Base-by-base conservation (phyloP, 1,284 basidiomycete genomes). In the Ceratobasidium sp. region DNA sequence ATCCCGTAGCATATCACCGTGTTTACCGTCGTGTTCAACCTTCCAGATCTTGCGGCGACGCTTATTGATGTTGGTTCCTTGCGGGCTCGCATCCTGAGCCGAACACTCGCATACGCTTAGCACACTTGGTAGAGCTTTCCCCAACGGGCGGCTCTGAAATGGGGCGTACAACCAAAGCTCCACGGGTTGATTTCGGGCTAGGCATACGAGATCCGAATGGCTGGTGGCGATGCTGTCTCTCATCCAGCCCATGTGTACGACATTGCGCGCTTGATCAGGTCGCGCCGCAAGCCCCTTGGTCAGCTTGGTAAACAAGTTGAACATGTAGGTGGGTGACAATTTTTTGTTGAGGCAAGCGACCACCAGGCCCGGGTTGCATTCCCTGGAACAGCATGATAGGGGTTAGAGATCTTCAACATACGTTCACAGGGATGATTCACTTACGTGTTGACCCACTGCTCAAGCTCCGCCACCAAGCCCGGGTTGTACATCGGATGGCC, bases 131-230 rank as follows among this genome's bases (percentile, higher is more conserved):
- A 64, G 41, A 23, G 60, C 42, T 44, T 30, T 53, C 1, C 60
- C 60, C 25, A 64, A 44, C 1, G 60, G 60, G 5, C 60, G 47
- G n/a, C 60, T 64, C 19, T 53, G 47, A 30, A 64, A 64, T 8
- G 60, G 60, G 1, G 60, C 60, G 25, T 53, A 64, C 3, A 53
- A 9, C 60, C 60, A 64, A 4, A 64, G 19, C 33, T 16, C 19
- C 16, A 50, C 49, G 14, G 1, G 47, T 0, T n/a, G 1, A 13
- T 23, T 29, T 0, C 23, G 30, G 11, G 60, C 21, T 21, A 50
- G 21, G 14, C 29, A 29, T 1, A 64, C 33, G 0, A 66, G 25
- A 42, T 66, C 62, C 8, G 62, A 21, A 50, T 66, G 62, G 13
- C 50, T 53, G 11, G 25, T 6, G 2, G 50, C 50, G 3, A 56